A percentile compares a stretch with the other conserved stretches of the same genome.
Conservation (phyloP, 2,329 filamentous ascomycete species). For the Hymenoscyphus fraxineus region DNA sequence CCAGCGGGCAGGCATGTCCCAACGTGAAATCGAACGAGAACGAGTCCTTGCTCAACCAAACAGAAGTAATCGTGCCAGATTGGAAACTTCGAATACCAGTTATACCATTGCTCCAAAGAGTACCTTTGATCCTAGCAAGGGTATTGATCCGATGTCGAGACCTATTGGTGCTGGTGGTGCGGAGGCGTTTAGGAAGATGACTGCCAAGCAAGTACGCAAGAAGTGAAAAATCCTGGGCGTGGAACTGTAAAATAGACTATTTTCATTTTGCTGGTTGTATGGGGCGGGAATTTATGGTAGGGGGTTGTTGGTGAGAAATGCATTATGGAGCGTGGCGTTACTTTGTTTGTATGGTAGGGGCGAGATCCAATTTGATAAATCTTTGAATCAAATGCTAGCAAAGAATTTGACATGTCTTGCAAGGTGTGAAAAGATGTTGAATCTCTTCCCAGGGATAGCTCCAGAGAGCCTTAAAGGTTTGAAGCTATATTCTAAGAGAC, state of each 20-base stretch:
- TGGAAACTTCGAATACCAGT: constrained; percentile 35
- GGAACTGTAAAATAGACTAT: not conserved
- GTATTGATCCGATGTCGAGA: constrained; percentile 46
- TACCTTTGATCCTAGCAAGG: constrained; percentile 53
- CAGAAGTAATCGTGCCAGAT: constrained; percentile 52
- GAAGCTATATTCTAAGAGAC: too few relatives aligned
- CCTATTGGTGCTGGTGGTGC: constrained; percentile 61
- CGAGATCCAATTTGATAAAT: not conserved
- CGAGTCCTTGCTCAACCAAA: constrained; percentile 54
- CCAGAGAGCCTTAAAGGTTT: too few relatives aligned
- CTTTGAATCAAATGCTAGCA: not conserved
- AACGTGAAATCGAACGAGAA: constrained; percentile 48
- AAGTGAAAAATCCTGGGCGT: not conserved
- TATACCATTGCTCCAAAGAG: constrained; percentile 44
- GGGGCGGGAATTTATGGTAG: not conserved
- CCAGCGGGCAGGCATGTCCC: constrained; percentile 28
- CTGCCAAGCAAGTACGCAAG: constrained; percentile 57
- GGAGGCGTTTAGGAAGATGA: constrained; percentile 64
- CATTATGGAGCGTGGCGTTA: constrained; percentile 12
- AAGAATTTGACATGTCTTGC: not conserved
- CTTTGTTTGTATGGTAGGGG: not conserved
- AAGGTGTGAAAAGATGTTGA: not conserved
- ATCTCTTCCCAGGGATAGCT: too few relatives aligned
- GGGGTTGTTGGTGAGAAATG: not conserved
- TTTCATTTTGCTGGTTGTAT: not conserved